These are phyloP conservation scores for Arthrobotrys pseudoclavata DNA, from an alignment of 2,329 filamentous ascomycete species.

Conservation along the genomic window DNA sequence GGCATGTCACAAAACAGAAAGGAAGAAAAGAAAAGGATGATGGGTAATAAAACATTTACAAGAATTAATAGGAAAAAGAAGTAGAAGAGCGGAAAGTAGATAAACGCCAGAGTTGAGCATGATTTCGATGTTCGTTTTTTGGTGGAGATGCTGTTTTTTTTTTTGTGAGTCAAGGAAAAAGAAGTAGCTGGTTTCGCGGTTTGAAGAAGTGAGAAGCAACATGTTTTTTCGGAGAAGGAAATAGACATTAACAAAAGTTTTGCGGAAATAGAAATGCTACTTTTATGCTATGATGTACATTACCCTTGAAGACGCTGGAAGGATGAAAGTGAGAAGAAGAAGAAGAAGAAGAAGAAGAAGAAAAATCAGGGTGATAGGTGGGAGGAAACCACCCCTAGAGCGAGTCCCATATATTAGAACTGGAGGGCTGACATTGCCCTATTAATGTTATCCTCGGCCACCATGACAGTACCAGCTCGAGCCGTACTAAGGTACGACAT, in stretches of 20 bases:
- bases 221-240: conserved; percentile 10
- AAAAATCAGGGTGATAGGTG: neutral
- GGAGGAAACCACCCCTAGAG: neutral
- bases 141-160: conserved; percentile 11
- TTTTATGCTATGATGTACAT: conserved; percentile 42
- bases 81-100: neutral
- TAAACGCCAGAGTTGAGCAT: conserved; percentile 53
- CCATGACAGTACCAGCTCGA: conserved; percentile 87
- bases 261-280: conserved; percentile 27
- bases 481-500: conserved; percentile 93
- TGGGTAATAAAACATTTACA: conserved; percentile 16
- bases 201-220: conserved; percentile 1
- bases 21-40: neutral
- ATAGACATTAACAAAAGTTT: conserved; percentile 35
- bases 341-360: conserved; percentile 5
- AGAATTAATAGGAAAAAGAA: conserved; percentile 8
- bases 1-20: conserved; percentile 12
- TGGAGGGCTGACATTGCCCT: conserved; percentile 79
- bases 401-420: conserved; percentile 49
- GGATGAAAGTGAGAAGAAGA: conserved; percentile 2
- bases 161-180: conserved; percentile 9
- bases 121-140: conserved; percentile 26
- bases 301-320: conserved; percentile 10
- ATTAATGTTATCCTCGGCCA: conserved; percentile 80
- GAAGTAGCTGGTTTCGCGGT: neutral